Evolutionary conservation across 257 asterid species (phyloP), one percentile per base, ranked within the genome.

Genomic region (Anisodus acutangulus): DNA sequence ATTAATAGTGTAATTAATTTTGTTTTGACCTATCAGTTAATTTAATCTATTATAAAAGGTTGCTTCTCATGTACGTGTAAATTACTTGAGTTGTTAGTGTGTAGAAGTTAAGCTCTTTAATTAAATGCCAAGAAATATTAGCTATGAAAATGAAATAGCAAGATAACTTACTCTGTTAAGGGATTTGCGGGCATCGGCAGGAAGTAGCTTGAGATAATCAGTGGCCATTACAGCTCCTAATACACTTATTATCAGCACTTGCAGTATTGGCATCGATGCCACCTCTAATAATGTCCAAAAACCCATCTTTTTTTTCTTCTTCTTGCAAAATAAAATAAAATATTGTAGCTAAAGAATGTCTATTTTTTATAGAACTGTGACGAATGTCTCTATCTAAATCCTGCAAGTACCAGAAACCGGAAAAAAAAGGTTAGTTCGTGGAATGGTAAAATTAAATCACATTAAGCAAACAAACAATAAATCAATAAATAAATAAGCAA

Each of bases 221-320:
- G 97, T 86, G 1, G 99, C 97, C 97, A 95, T 89, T 78, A 92
- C 17, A 87, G 98, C 98, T 86, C 99, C 99, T 78, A 94, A 81
- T 7, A 85, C 6, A 67, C 98, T 88, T 51, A 95, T 80, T 6
- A 95, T 51, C 15, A 95, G 91, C 22, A 95, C 94, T 83, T 95
- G 96, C 35, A 95, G 0, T 51, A 94, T 91, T 79, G 99, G 99
- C 98, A 93, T 95, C 12, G 97, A 90, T 57, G 99, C 93, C 93
- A 91, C 98, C 84, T 90, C 93, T 68, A 95, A 88, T 69, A 95
- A 79, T 9, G 94, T 85, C 88, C 85, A 87, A 76, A 95, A 84
- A 19, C 97, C 98, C 98, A 95, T 97, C 84, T 31, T 15, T 79
- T 57, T 43, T 4, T 10, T 79, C 16, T 2, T 31, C 35, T 31